These are phyloP conservation scores for Ceratocystiopsis sp. DNA, from an alignment of 2,329 filamentous ascomycete genomes.

Conservation along the genomic window DNA sequence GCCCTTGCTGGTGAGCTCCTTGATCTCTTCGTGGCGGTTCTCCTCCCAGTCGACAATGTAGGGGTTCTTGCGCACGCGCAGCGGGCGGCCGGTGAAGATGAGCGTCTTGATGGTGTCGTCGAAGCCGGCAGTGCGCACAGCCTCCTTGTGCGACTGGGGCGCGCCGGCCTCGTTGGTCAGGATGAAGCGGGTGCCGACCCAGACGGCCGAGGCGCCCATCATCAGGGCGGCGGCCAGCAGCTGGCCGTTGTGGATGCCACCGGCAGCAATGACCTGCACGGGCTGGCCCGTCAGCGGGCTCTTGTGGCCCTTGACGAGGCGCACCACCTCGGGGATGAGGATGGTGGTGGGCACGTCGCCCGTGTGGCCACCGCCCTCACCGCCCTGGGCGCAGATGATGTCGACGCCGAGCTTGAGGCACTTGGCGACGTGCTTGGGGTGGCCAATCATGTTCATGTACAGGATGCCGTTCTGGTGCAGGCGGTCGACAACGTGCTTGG, in stretches of 20 bases:
- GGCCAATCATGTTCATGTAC: slow-evolving; percentile 99
- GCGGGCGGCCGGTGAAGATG: slow-evolving; percentile 92
- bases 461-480: slow-evolving; percentile 76
- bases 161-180: slow-evolving; percentile 88
- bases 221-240: slow-evolving; percentile 78
- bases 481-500: slow-evolving; percentile 73
- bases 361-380: slow-evolving; percentile 92
- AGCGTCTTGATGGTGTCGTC: slow-evolving; percentile 95
- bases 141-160: slow-evolving; percentile 85
- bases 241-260: slow-evolving; percentile 86
- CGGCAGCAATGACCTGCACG: slow-evolving; percentile 84
- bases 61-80: slow-evolving; percentile 82
- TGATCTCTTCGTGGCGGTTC: slow-evolving; percentile 79
- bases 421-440: slow-evolving; percentile 98
- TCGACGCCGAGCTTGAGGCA: slow-evolving; percentile 83
- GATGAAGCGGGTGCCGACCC: slow-evolving; percentile 94
- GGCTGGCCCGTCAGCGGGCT: slow-evolving; percentile 73
- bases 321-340: slow-evolving; percentile 81
- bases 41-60: slow-evolving; percentile 96
- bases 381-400: slow-evolving; percentile 96
- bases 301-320: slow-evolving; percentile 63
- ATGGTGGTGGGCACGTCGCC: slow-evolving; percentile 85
- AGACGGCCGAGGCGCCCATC: slow-evolving; percentile 82
- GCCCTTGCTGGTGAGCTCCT: slow-evolving; percentile 76
- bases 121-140: slow-evolving; percentile 76